These are phyloP conservation scores for Pseudonectria buxi DNA, from an alignment of 2,329 filamentous ascomycete genomes.

Conservation along the genomic window DNA sequence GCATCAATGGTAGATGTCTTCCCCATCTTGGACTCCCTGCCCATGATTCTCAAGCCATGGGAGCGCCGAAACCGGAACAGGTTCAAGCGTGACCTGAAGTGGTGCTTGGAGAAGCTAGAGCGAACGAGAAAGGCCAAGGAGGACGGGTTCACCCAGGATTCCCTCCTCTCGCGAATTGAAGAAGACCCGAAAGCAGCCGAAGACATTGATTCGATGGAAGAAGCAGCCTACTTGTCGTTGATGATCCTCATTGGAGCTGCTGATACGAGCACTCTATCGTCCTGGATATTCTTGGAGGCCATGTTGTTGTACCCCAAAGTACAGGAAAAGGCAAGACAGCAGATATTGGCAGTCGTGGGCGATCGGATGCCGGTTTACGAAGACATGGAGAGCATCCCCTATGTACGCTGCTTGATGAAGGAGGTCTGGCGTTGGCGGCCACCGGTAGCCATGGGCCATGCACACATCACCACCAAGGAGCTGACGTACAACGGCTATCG, in stretches of 20 bases:
- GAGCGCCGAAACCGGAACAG: neutral
- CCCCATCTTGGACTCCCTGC: slow-evolving; percentile 2
- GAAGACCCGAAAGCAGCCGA: neutral
- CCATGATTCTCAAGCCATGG: slow-evolving; percentile 1
- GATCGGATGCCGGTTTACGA: slow-evolving; percentile 3
- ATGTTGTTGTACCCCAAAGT: slow-evolving; percentile 1
- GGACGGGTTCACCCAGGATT: neutral
- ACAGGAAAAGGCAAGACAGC: neutral
- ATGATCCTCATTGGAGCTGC: slow-evolving; percentile 1
- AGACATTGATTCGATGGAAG: neutral
- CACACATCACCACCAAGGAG: slow-evolving; percentile 1
- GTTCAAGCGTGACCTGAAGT: slow-evolving; percentile 2
- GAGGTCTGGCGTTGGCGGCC: slow-evolving; percentile 3
- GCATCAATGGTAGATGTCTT: slow-evolving; percentile 4
- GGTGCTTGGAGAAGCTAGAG: slow-evolving; percentile 2
- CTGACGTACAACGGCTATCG: slow-evolving; percentile 1
- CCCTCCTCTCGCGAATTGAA: neutral
- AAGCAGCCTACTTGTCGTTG: slow-evolving; percentile 1
- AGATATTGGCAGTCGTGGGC: neutral
- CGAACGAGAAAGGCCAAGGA: neutral
- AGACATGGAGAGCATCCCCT: slow-evolving; percentile 1
- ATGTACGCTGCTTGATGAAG: slow-evolving; percentile 4
- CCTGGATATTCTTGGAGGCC: slow-evolving; percentile 4
- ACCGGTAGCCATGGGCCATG: slow-evolving; percentile 2
- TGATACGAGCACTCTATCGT: neutral